Conservation (phyloP, 768 basidiomycete species). For the Aureoboletus auriporus region DNA sequence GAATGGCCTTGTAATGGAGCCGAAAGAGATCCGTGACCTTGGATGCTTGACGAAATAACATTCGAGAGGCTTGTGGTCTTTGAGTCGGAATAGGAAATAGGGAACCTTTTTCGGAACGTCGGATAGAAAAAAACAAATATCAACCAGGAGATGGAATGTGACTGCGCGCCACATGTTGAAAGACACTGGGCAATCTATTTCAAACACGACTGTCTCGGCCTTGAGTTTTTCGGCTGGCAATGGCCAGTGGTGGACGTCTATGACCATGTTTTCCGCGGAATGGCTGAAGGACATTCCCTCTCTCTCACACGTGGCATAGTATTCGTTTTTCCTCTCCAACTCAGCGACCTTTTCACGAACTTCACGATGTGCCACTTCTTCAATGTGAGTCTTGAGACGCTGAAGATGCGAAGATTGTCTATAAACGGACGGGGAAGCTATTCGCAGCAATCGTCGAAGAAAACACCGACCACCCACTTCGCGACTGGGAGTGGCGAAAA, state of each 20-base stretch:
- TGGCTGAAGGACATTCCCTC: no score
- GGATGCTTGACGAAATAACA: neutral
- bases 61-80: neutral
- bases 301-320: no score
- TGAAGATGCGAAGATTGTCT: neutral
- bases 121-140: constrained; percentile 22
- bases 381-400: neutral
- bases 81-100: neutral
- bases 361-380: neutral
- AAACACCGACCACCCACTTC: neutral
- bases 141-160: constrained; percentile 27
- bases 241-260: neutral
- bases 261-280: neutral
- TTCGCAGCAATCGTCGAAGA: neutral
- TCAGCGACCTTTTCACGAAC: neutral
- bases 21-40: constrained; percentile 31
- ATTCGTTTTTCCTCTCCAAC: neutral
- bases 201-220: neutral
- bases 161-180: constrained; percentile 1
- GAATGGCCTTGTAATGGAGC: constrained; percentile 33
- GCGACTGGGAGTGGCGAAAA: neutral
- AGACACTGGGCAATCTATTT: neutral
- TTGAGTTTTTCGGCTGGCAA: neutral
- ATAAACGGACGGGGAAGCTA: neutral
- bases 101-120: no score